Percentiles rank a stretch among this genome's conserved stretches.
Conservation (phyloP, 169 alveolate species). For the Cryptosporidium canis region DNA sequence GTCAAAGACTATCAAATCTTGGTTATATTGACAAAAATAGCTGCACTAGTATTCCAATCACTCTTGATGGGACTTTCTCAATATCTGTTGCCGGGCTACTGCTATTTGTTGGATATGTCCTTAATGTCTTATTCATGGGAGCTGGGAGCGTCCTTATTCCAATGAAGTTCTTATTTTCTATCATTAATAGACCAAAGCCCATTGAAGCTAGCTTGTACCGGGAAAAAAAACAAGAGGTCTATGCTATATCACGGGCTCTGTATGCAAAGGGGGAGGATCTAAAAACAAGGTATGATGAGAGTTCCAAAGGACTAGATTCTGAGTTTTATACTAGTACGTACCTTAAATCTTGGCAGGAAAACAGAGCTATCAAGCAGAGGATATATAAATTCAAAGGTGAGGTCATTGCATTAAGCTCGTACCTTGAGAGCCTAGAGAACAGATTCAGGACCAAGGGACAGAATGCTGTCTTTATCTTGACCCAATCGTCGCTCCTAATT, state of each 20-base stretch:
- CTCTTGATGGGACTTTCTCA: slow-evolving; percentile 2
- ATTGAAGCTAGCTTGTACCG: not conserved
- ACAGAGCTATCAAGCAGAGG: slow-evolving; percentile 28
- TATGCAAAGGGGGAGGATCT: slow-evolving; percentile 16
- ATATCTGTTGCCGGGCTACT: slow-evolving; percentile 14
- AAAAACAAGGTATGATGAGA: slow-evolving; percentile 17
- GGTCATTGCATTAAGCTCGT: slow-evolving; percentile 37
- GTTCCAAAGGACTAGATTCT: not conserved
- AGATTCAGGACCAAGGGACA: slow-evolving; percentile 14
- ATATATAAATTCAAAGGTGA: slow-evolving; percentile 42
- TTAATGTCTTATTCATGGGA: slow-evolving; percentile 46
- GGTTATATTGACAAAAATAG: not conserved
- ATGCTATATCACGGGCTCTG: not conserved
- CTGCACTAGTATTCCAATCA: not conserved
- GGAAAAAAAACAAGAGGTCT: slow-evolving; percentile 2
- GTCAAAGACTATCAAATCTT: not conserved
- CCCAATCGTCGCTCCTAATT: not conserved
- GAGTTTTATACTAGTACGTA: not conserved
- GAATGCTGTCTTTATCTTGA: not conserved
- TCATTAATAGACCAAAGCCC: slow-evolving; percentile 13
- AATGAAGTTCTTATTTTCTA: not conserved
- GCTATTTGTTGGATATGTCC: slow-evolving; percentile 36
- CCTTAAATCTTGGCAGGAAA: not conserved
- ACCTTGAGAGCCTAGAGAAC: slow-evolving; percentile 23
- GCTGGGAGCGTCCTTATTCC: slow-evolving; percentile 41